These are phyloP conservation scores for Aspergillus japonicus DNA, from an alignment of 2,329 filamentous ascomycete genomes.

Conservation along the genomic window DNA sequence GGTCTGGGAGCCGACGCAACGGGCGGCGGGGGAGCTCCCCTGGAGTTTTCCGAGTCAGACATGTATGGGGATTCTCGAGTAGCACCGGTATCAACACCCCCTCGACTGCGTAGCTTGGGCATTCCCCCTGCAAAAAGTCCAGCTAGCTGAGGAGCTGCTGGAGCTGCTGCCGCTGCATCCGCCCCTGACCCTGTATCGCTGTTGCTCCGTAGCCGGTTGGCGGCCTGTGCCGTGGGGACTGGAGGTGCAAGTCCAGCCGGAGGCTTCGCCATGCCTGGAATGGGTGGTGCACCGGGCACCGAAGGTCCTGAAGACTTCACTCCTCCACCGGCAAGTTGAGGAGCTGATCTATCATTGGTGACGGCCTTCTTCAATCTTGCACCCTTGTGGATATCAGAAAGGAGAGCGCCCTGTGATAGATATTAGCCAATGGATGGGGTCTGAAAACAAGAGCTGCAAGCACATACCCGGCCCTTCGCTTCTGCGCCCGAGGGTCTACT, in stretches of 20 bases:
- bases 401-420: slow-evolving; percentile 69
- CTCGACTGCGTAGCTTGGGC: slow-evolving; percentile 90
- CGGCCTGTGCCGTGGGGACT: slow-evolving; percentile 53
- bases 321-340: slow-evolving; percentile 59
- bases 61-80: slow-evolving; percentile 70
- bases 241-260: slow-evolving; percentile 53
- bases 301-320: slow-evolving; percentile 75
- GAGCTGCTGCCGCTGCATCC: slow-evolving; percentile 48
- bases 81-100: slow-evolving; percentile 74
- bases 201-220: slow-evolving; percentile 73
- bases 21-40: slow-evolving; percentile 28
- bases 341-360: slow-evolving; percentile 90
- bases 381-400: slow-evolving; percentile 85
- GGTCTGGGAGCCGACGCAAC: slow-evolving; percentile 41
- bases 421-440: slow-evolving; percentile 16
- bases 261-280: slow-evolving; percentile 26
- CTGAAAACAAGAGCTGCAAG: neutral
- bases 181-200: slow-evolving; percentile 59
- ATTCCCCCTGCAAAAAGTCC: slow-evolving; percentile 92
- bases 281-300: slow-evolving; percentile 58
- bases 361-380: slow-evolving; percentile 76
- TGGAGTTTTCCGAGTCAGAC: slow-evolving; percentile 71
- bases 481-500: slow-evolving; percentile 56
- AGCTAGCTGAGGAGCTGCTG: slow-evolving; percentile 73
- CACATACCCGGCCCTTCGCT: slow-evolving; percentile 62